Base-by-base conservation (phyloP, 768 basidiomycete species). In the Xerocomus brunneocitrinus region DNA sequence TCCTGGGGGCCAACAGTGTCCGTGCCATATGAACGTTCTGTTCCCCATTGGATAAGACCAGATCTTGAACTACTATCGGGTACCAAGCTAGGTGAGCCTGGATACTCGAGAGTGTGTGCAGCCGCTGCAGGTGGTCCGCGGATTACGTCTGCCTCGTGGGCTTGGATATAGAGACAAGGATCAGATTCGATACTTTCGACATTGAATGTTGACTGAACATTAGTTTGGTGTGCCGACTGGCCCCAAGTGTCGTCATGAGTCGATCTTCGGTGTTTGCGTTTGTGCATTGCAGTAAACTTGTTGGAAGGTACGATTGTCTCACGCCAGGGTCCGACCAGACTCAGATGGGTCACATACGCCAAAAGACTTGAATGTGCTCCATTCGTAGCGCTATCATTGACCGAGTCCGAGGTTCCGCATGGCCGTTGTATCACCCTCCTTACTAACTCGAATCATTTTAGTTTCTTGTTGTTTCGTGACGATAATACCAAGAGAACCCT, bases 131-230 rank as follows among this genome's bases (percentile, higher is more conserved):
- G 67, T 0, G 79, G 71, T 2, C 85, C 82, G 16, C 78, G 78
- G 4, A 84, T 66, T 22, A 94, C 69, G 46, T 87, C 83, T 5
- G 88, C 87, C 68, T 94, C 91, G 64, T 91, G 78, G 0, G 88
- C 91, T 58, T 84, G 82, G 32, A 91, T 71, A 55, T 74, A 79
- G 4, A 83, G 70, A 28, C 61, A 62, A 34, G 69, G 61, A 46
- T 74, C 70, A 4, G 36, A 42, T 13, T 60, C 59, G 10, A 25
- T n/a, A 22, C 19, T 31, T 13, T 50, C 58, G 2, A 40, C 8
- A 30, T 32, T 38, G 28, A 32, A 19, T 19, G 19, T 19, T 19
- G 19, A 19, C 19, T 19, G 19, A 19, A 19, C 19, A 19, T 19
- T 19, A 19, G 19, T 19, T 19, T 19, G 19, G 19, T 19, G 24